Conservation (phyloP, 2,329 filamentous ascomycete genomes). For the Colletotrichum sp. region DNA sequence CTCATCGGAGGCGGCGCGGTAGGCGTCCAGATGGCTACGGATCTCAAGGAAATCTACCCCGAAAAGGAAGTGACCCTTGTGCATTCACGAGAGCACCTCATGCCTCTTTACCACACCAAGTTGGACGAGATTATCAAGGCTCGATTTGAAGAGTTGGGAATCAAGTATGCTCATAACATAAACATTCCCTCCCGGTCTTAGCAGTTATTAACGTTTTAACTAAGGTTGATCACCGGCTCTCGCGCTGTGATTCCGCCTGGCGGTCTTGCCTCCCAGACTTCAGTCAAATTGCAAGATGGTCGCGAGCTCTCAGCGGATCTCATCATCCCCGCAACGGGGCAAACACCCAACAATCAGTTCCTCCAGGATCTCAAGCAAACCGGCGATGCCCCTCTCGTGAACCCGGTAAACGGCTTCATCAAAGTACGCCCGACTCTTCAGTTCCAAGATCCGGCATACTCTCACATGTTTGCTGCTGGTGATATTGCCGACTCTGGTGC, state of each 20-base stretch:
- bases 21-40: constrained; percentile 52
- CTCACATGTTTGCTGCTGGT: constrained; percentile 52
- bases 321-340: neutral
- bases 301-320: neutral
- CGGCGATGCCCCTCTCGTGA: neutral
- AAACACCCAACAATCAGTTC: neutral
- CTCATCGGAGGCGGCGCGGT: constrained; percentile 52
- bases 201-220: neutral
- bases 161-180: neutral
- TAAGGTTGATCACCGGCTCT: neutral
- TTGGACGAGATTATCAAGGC: neutral
- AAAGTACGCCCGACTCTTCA: constrained; percentile 50
- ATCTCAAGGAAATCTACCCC: constrained; percentile 50
- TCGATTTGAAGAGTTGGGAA: neutral
- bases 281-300: neutral
- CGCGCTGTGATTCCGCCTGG: neutral
- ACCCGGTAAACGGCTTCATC: constrained; percentile 27
- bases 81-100: constrained; percentile 46
- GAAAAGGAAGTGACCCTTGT: constrained; percentile 51
- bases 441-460: constrained; percentile 29
- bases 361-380: neutral
- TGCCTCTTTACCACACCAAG: constrained; percentile 28
- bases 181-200: accelerated
- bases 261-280: neutral
- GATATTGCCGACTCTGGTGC: constrained; percentile 53